A percentile compares a stretch with the other conserved stretches of the same genome.
These are phyloP conservation scores for Penicillium alfredii DNA, from an alignment of 495 filamentous ascomycete genomes.

Conservation along the genomic window DNA sequence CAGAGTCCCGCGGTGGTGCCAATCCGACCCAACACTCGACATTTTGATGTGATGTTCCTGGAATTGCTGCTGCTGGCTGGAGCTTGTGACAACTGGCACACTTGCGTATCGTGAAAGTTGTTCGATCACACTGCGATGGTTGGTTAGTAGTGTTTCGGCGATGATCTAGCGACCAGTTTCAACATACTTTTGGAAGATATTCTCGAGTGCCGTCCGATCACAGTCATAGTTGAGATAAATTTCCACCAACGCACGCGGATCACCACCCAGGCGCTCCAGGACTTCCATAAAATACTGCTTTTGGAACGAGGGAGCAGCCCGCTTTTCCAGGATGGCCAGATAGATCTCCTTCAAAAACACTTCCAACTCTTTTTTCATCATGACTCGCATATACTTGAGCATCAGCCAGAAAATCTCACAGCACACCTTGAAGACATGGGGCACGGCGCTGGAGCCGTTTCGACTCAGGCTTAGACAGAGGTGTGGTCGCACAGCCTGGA, in stretches of 20 bases:
- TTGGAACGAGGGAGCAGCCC: constrained; percentile 78
- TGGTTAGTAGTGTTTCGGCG: constrained; percentile 7
- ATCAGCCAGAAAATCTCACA: constrained; percentile 98
- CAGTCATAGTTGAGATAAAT: constrained; percentile 99
- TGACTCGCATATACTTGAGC: constrained; percentile 85
- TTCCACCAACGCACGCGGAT: constrained; percentile 87
- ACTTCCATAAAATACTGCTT: constrained; percentile 88
- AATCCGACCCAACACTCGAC: constrained; percentile 54
- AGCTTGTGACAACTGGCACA: constrained; percentile 63
- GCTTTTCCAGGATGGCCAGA: constrained; percentile 83
- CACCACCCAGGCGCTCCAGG: constrained; percentile 73
- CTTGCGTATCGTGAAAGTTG: constrained; percentile 81
- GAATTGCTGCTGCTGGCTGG: constrained; percentile 75
- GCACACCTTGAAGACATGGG: constrained; percentile 86
- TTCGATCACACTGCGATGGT: constrained; percentile 64
- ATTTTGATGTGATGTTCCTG: constrained; percentile 67
- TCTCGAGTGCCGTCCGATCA: constrained; percentile 85
- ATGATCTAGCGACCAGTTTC: background rate
- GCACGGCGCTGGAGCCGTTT: constrained; percentile 89
- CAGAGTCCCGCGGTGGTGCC: constrained; percentile 76
- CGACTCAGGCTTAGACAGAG: constrained; percentile 88
- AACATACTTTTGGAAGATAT: constrained; percentile 80
- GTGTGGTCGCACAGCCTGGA: constrained; percentile 95
- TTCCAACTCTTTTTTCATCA: constrained; percentile 98
- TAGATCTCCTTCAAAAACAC: constrained; percentile 98